Conservation (phyloP, 441 rosid species). For the Adansonia rubrostipa region DNA sequence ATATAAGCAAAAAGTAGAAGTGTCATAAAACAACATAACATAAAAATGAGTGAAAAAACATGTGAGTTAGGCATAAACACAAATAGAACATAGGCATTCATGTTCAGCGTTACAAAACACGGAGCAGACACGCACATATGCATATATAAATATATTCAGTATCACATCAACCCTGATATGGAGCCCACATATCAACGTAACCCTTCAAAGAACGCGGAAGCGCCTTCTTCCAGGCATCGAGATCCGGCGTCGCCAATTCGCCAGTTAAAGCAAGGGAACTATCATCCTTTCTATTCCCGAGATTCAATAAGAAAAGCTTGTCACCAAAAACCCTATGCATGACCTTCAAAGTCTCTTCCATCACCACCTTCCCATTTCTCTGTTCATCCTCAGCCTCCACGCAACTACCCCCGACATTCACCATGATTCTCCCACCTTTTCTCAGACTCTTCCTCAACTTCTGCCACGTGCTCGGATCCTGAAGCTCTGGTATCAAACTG, state of each 20-base stretch:
- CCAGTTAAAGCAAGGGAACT: conserved; percentile 18
- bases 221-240: conserved; percentile 46
- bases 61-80: conserved; percentile 32
- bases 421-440: conserved; percentile 77
- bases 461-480: conserved; percentile 77
- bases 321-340: conserved; percentile 64
- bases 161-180: conserved; percentile 30
- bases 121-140: background rate
- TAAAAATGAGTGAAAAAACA: conserved; percentile 1
- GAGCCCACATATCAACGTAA: conserved; percentile 76
- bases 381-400: conserved; percentile 75
- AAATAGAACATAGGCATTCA: conserved; percentile 26
- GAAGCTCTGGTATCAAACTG: conserved; percentile 76
- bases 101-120: background rate
- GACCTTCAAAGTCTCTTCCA: conserved; percentile 71
- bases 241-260: background rate
- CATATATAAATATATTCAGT: too few species aligned
- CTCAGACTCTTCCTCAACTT: conserved; percentile 55
- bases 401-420: conserved; percentile 86
- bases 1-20: background rate
- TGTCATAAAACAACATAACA: background rate
- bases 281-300: conserved; percentile 32
- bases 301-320: conserved; percentile 53
- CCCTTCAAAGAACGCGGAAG: conserved; percentile 53
- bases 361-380: conserved; percentile 68